These are phyloP conservation scores for Alternaria panax DNA, from an alignment of 2,329 filamentous ascomycete genomes.

Conservation along the genomic window DNA sequence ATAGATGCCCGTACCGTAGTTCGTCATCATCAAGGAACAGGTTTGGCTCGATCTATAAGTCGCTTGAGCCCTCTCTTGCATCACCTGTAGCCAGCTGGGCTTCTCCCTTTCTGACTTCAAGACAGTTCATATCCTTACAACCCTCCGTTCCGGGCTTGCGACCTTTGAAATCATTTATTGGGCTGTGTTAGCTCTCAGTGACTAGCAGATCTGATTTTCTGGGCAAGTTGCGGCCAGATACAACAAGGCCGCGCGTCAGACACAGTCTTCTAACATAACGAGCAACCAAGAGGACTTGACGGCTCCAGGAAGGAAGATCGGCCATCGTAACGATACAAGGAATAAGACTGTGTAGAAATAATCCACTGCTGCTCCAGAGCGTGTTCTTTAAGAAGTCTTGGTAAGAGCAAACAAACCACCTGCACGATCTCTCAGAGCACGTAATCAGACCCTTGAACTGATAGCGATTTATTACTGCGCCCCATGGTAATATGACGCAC, in stretches of 20 bases:
- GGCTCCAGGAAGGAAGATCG: background rate
- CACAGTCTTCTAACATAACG: background rate
- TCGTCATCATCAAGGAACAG: constrained; percentile 41
- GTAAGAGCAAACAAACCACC: background rate
- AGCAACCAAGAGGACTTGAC: background rate
- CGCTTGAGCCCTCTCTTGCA: constrained; percentile 31
- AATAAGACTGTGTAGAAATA: background rate
- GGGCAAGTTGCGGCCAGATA: background rate
- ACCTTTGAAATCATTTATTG: background rate
- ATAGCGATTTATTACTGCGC: background rate
- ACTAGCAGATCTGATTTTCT: background rate
- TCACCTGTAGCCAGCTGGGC: constrained; percentile 40
- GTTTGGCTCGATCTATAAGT: constrained; percentile 40
- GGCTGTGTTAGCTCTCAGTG: background rate
- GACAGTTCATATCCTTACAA: constrained; percentile 17
- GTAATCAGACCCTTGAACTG: background rate
- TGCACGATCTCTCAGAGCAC: background rate
- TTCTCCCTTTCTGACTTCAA: constrained; percentile 37
- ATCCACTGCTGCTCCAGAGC: background rate
- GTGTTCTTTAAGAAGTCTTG: background rate
- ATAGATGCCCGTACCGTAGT: constrained; percentile 37
- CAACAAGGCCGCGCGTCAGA: background rate
- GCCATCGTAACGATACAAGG: background rate
- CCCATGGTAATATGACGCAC: background rate
- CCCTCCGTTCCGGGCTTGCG: background rate